Conservation (phyloP, 2,329 filamentous ascomycete species). For the Mycosphaerella sp. region DNA sequence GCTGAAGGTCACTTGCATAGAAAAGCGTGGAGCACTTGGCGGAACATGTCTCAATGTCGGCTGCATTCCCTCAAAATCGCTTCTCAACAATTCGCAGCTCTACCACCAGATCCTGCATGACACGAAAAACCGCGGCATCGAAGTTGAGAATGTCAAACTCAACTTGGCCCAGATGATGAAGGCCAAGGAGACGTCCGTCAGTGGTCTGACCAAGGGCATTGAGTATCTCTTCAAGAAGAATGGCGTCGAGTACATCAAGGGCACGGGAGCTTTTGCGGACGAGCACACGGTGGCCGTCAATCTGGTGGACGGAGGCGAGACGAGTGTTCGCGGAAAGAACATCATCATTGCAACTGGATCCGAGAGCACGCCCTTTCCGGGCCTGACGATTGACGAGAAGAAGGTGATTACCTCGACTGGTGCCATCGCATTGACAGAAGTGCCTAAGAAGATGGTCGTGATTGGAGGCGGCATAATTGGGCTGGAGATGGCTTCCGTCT, state of each 20-base stretch:
- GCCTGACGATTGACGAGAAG: conserved; percentile 94
- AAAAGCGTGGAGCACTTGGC: conserved; percentile 91
- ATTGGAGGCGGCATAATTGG: conserved; percentile 99
- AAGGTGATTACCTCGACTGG: conserved; percentile 95
- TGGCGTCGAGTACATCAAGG: conserved; percentile 96
- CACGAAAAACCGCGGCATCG: conserved; percentile 93
- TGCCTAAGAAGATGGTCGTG: conserved; percentile 94
- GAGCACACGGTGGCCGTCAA: conserved; percentile 89
- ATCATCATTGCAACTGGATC: conserved; percentile 96
- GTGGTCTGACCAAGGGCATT: conserved; percentile 87
- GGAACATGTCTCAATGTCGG: conserved; percentile 98
- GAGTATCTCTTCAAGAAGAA: conserved; percentile 99
- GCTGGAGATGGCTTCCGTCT: conserved; percentile 95
- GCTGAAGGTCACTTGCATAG: conserved; percentile 94
- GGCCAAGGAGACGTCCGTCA: conserved; percentile 89
- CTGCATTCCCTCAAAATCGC: conserved; percentile 98
- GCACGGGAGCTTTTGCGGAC: conserved; percentile 45
- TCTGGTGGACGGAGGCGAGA: conserved; percentile 86
- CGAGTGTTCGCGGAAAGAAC: conserved; percentile 84
- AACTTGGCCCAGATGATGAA: conserved; percentile 97
- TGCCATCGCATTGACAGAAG: conserved; percentile 79
- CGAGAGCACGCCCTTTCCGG: conserved; percentile 93
- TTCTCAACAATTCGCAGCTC: conserved; percentile 98
- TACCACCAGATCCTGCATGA: conserved; percentile 96
- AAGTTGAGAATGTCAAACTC: conserved; percentile 93